Evolutionary conservation across 2,329 filamentous ascomycete genomes (phyloP).

Genomic region (Ceratocystis cubensis): DNA sequence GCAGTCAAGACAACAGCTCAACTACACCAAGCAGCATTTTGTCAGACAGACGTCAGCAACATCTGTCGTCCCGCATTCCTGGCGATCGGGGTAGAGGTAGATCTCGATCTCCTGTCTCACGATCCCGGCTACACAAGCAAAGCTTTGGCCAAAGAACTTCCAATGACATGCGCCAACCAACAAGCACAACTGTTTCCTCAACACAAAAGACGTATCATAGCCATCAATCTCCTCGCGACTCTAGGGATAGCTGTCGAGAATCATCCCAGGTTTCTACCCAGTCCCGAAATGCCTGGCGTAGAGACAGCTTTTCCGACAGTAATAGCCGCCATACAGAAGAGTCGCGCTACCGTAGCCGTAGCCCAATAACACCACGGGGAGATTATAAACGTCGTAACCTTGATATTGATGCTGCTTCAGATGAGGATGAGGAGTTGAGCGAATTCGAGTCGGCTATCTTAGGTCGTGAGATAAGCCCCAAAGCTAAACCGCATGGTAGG

Average conservation of each 20-base stretch:
- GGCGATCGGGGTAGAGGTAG: neutral
- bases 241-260: neutral
- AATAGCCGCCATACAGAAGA: slow-evolving; percentile 5
- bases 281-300: neutral
- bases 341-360: slow-evolving; percentile 1
- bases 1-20: neutral
- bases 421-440: neutral
- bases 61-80: neutral
- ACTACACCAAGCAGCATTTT: neutral
- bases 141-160: neutral
- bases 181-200: neutral
- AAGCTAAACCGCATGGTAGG: neutral
- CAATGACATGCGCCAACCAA: neutral
- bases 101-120: slow-evolving; percentile 1
- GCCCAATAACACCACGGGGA: neutral
- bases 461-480: neutral
- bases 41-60: neutral
- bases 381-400: neutral
- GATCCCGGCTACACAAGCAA: neutral
- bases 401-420: neutral
- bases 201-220: neutral
- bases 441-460: neutral
- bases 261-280: neutral
- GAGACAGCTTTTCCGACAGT: neutral
- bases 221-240: neutral